Conservation (phyloP, 805 yeast species). For the Komagataella mondaviorum region DNA sequence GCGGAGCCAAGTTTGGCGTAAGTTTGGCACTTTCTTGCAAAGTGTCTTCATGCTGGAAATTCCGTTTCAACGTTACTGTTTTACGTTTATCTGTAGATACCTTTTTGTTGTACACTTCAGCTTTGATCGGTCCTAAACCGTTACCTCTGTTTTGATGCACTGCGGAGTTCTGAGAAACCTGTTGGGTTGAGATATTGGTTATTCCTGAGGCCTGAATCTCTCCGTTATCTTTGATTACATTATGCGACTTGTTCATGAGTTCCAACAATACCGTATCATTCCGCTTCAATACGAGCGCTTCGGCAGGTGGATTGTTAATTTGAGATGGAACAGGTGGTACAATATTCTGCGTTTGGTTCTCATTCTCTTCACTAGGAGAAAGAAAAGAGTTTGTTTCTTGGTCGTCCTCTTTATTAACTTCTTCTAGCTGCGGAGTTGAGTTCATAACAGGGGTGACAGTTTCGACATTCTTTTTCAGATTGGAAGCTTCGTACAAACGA, state of each 20-base stretch:
- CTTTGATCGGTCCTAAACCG: constrained; percentile 47
- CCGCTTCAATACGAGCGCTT: constrained; percentile 1
- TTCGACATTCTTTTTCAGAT: neutral
- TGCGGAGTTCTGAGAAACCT: constrained; percentile 24
- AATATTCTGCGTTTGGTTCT: constrained; percentile 3
- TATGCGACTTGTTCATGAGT: neutral
- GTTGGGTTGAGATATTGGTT: constrained; percentile 10
- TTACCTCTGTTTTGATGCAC: constrained; percentile 21
- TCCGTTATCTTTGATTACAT: constrained; percentile 23
- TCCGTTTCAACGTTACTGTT: constrained; percentile 15
- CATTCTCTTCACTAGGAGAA: neutral
- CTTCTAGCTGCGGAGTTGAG: neutral
- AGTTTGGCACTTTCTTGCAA: neutral
- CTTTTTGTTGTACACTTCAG: constrained; percentile 41
- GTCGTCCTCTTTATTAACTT: neutral
- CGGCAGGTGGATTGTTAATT: constrained; percentile 13
- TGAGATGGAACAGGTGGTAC: constrained; percentile 12
- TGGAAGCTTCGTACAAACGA: constrained; percentile 8
- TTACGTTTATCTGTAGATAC: constrained; percentile 27
- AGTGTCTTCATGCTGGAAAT: constrained; percentile 3
- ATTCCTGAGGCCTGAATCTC: constrained; percentile 56
- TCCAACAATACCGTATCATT: neutral
- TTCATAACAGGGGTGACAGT: neutral
- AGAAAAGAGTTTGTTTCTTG: neutral
- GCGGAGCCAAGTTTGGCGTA: constrained; percentile 1